Base-by-base conservation (phyloP, 176 grass and related monocot genomes). In the Zizania latifolia region DNA sequence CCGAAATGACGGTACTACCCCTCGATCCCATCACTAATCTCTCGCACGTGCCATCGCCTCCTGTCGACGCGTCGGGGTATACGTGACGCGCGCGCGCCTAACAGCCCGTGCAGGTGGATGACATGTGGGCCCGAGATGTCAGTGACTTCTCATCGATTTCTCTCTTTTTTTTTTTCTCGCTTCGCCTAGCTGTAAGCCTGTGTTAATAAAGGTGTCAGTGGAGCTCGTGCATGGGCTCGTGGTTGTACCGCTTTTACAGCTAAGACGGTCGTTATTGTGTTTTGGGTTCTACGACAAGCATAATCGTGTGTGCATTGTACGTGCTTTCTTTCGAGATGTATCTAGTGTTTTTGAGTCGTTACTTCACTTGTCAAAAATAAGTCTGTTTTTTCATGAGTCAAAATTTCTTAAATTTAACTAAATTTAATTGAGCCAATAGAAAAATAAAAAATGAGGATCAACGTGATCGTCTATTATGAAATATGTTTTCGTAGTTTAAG, bases 11-110 rank as follows among this genome's bases (percentile, higher is more conserved):
- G 1, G 0, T 0, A 0, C 3, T 12, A 0, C 40, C 85, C 79
- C 24, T 0, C 0, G 0, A 0, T 0, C 0, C 0, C 0, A 0
- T 0, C 0, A 0, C 0, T n/a, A 72, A 59, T 21, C 10, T 10
- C 75, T 12, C 0, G 3, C 1, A 0, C 2, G 0, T 76, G 56
- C 78, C 78, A 81, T 54, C 19, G 17, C 4, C 11, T 36, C 64
- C 16, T 14, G 53, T 24, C 41, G 31, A 60, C 57, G 62, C 70
- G 62, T 80, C 70, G 51, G 70, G 39, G 61, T 19, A 3, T 60
- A 15, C 5, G 19, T 10, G 36, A 58, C 34, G 19, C 2, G 58
- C 53, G 53, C 19, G 17, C 3, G n/a, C 19, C 10, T 16, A 8
- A 39, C 72, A 68, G 81, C 6, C 34, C 38, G 8, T 12, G 31